Evolutionary conservation across 495 filamentous ascomycete genomes (phyloP).

Genomic region (Penicillium coprophilum): DNA sequence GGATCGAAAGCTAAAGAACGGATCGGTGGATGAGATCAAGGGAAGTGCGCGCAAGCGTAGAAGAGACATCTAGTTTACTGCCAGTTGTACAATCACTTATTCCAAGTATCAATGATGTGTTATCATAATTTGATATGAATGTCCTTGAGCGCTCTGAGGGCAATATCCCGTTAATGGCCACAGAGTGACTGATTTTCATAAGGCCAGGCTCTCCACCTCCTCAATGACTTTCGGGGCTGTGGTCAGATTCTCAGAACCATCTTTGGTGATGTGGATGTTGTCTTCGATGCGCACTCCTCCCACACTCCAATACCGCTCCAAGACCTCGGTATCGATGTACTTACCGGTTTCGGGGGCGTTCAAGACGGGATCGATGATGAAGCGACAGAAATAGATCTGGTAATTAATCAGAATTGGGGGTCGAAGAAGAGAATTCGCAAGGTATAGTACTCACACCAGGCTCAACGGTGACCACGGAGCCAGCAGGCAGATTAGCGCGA

Average conservation of each 20-base stretch:
- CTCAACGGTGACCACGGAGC: conserved; percentile 85
- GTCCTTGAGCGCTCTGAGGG: not conserved
- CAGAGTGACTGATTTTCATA: conserved; percentile 9
- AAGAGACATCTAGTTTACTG: conserved; percentile 27
- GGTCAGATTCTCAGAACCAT: conserved; percentile 78
- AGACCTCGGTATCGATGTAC: conserved; percentile 69
- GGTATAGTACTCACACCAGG: conserved; percentile 64
- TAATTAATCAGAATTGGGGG: not conserved
- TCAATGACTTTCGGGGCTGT: conserved; percentile 68
- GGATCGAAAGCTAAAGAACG: conserved; percentile 62
- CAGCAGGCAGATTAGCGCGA: conserved; percentile 70
- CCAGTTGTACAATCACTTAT: conserved; percentile 1
- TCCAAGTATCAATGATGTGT: not conserved
- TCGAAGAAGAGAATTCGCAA: not conserved
- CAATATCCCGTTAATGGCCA: not conserved
- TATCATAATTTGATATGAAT: not conserved
- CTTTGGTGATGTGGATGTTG: conserved; percentile 74
- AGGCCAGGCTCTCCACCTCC: conserved; percentile 60
- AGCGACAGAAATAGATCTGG: conserved; percentile 88
- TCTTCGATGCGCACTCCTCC: conserved; percentile 81
- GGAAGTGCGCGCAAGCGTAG: conserved; percentile 37
- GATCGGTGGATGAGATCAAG: conserved; percentile 29
- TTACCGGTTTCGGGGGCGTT: conserved; percentile 64
- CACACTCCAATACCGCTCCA: conserved; percentile 85
- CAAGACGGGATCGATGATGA: conserved; percentile 84